Evolutionary conservation across 192 early-diverging fungal species (phyloP), one percentile per base, ranked within the genome.

Genomic region (Umbelopsis isabellina): DNA sequence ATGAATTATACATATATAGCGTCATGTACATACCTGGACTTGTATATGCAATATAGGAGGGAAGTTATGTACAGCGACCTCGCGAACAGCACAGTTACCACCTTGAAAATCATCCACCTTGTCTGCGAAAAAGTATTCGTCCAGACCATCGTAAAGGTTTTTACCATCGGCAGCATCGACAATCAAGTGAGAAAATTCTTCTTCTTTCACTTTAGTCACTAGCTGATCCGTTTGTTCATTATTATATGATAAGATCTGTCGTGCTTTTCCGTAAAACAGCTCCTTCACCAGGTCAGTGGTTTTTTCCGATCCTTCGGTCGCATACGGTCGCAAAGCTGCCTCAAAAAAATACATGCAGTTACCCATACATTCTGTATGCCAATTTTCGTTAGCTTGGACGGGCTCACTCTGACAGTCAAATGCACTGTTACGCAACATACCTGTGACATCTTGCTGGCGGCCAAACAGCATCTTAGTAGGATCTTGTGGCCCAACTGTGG

Each of bases 11-110:
- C 37, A 9, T 9, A 30, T 23, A 65, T 30, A 18, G n/a, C 30
- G 21, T 27, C 49, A 16, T 44, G 4, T 50, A n/a, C 48, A 64
- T 58, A 82, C 81, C 70, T 84, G 87, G 10, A 93, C 73, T 37
- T 90, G 86, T 12, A 93, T 83, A 45, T 91, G 91, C 8, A 93
- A 69, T 20, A 93, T 81, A 0, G 91, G 89, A 21, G 92, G 92
- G 9, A 89, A 78, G 13, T 78, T 49, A 23, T 67, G 78, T n/a
- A 86, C 72, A 4, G 79, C 79, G 11, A 88, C 81, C 41, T 82
- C 86, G 16, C 79, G 75, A 20, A 70, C 67, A 12, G 76, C 73
- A 48, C 75, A 66, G 33, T 52, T 66, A 1, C 72, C 80, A 6
- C 71, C 80, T 48, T 76, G 68, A 41, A 72, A 79, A 33, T 75